phyloP scores from a whole-genome alignment of 768 basidiomycete species.

The Boletus rex-veris region DNA sequence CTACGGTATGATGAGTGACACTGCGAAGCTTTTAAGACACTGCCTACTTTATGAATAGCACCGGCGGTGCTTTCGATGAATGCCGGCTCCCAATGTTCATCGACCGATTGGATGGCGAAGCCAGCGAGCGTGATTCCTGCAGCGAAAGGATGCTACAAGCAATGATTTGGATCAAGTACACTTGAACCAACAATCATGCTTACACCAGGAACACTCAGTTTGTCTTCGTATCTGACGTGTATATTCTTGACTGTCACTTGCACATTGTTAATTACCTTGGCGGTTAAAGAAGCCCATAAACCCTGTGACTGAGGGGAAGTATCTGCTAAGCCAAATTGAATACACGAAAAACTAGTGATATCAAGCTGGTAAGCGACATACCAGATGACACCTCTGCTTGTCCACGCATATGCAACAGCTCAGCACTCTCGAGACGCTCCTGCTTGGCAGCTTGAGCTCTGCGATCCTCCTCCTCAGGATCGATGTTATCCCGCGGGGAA shows the following conservation, averaged over 20 bases:
- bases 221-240: slow-evolving; percentile 95
- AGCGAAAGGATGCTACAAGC: slow-evolving; percentile 83
- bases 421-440: slow-evolving; percentile 86
- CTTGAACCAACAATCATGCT: slow-evolving; percentile 26
- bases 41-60: slow-evolving; percentile 80
- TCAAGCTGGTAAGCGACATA: slow-evolving; percentile 21
- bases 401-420: slow-evolving; percentile 68
- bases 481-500: slow-evolving; percentile 58
- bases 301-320: slow-evolving; percentile 77
- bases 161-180: not conserved
- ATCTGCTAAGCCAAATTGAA: slow-evolving; percentile 29
- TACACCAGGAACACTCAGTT: slow-evolving; percentile 88
- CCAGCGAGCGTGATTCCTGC: slow-evolving; percentile 84
- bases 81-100: slow-evolving; percentile 82
- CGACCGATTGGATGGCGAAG: slow-evolving; percentile 86
- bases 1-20: slow-evolving; percentile 37
- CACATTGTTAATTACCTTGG: slow-evolving; percentile 92
- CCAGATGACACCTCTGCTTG: slow-evolving; percentile 52
- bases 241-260: slow-evolving; percentile 96
- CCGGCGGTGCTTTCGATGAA: slow-evolving; percentile 90
- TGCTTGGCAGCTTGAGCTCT: slow-evolving; percentile 82
- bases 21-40: not conserved
- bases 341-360: not conserved
- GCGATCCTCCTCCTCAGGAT: slow-evolving; percentile 82
- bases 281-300: slow-evolving; percentile 74